Percentiles rank a stretch among this genome's conserved stretches.
Conservation (phyloP, 2,329 filamentous ascomycete genomes). For the Parafenestella ontariensis region DNA sequence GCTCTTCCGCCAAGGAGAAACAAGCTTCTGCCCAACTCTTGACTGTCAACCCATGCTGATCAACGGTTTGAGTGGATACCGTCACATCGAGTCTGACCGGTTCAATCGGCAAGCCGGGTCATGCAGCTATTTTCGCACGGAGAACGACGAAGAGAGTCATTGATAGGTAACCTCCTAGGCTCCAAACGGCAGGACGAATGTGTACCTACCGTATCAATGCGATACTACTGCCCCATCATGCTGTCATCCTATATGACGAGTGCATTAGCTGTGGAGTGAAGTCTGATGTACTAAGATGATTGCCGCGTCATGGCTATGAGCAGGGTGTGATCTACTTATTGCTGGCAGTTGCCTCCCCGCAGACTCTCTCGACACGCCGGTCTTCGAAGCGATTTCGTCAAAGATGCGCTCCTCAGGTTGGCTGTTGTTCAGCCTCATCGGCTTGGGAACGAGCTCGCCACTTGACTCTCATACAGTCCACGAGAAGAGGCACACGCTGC, state of each 20-base stretch:
- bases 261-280: not conserved
- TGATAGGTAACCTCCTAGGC: not conserved
- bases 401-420: slow-evolving; percentile 16
- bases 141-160: slow-evolving; percentile 3
- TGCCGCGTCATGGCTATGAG: not conserved
- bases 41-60: too few relatives aligned
- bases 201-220: not conserved
- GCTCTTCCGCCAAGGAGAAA: not conserved
- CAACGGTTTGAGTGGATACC: not conserved
- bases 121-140: not conserved
- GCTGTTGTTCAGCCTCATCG: slow-evolving; percentile 9
- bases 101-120: not conserved
- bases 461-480: slow-evolving; percentile 12
- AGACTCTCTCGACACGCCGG: not conserved
- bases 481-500: slow-evolving; percentile 18
- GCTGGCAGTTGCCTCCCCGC: not conserved
- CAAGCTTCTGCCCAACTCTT: too few relatives aligned
- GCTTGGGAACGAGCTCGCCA: slow-evolving; percentile 7
- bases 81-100: not conserved
- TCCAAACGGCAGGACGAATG: slow-evolving; percentile 8
- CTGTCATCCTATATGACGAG: not conserved
- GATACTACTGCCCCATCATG: not conserved
- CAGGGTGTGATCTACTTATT: not conserved
- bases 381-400: not conserved
- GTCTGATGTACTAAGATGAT: not conserved